Percentiles rank a stretch among this genome's conserved stretches.
Evolutionary conservation across 2,329 filamentous ascomycete genomes (phyloP).

Genomic region (Magnaporthiopsis incrustans): DNA sequence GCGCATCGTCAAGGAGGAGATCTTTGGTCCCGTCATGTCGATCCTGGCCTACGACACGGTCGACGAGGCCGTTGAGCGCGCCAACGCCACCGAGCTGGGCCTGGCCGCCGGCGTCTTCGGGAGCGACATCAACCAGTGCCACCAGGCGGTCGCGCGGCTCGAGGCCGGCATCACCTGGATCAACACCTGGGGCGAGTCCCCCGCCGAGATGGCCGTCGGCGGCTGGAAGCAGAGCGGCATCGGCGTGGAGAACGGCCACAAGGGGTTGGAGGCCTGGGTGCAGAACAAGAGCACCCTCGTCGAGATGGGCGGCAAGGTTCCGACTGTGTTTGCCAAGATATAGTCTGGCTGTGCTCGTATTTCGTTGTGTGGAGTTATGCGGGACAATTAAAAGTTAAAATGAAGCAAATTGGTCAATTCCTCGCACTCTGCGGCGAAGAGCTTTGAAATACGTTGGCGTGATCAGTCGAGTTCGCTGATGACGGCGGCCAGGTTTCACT

Average conservation of each 20-base stretch:
- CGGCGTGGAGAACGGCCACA: slow-evolving; percentile 77
- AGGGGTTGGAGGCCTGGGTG: slow-evolving; percentile 74
- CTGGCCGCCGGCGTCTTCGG: slow-evolving; percentile 82
- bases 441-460: no score
- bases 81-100: slow-evolving; percentile 70
- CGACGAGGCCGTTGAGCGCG: slow-evolving; percentile 61
- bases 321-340: slow-evolving; percentile 66
- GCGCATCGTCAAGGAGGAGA: slow-evolving; percentile 74
- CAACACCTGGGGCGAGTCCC: slow-evolving; percentile 88
- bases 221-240: slow-evolving; percentile 89
- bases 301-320: slow-evolving; percentile 65
- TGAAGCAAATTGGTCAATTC: no score
- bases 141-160: slow-evolving; percentile 61
- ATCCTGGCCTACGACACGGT: slow-evolving; percentile 66
- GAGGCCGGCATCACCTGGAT: slow-evolving; percentile 88
- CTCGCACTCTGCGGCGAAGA: no score
- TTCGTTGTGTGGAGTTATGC: no score
- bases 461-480: no score
- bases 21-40: slow-evolving; percentile 82
- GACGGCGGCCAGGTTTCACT: no score
- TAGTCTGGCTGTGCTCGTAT: slow-evolving; percentile 19
- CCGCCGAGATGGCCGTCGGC: slow-evolving; percentile 86
- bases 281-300: slow-evolving; percentile 83
- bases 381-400: no score
- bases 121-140: slow-evolving; percentile 63